Percentiles rank a stretch among this genome's conserved stretches.
These are phyloP conservation scores for Bombardia bombarda DNA, from an alignment of 495 filamentous ascomycete species.

Conservation along the genomic window DNA sequence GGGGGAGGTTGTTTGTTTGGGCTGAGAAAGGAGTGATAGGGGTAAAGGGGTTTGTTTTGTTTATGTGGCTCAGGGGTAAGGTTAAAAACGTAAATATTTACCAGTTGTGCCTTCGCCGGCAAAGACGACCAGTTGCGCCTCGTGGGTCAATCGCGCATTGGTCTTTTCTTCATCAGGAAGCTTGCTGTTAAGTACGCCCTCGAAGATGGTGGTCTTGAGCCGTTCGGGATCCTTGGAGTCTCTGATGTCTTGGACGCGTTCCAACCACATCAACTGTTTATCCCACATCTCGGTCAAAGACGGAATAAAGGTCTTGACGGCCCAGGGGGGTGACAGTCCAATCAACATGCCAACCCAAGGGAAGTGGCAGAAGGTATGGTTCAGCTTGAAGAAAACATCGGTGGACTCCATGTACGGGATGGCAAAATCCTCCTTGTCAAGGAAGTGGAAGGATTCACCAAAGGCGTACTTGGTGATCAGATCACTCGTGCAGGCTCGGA, in stretches of 20 bases:
- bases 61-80: no score
- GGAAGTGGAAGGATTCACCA: conserved; percentile 3
- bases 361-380: not conserved
- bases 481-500: conserved; percentile 7
- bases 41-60: no score
- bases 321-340: no score
- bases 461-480: conserved; percentile 11
- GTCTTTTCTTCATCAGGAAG: conserved; percentile 3
- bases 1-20: no score
- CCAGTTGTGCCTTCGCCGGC: conserved; percentile 3
- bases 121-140: conserved; percentile 6
- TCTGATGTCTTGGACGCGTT: not conserved
- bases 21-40: no score
- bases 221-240: not conserved
- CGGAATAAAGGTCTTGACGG: no score
- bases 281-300: not conserved
- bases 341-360: not conserved
- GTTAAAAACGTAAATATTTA: no score
- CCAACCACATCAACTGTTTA: conserved; percentile 3
- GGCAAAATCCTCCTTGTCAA: conserved; percentile 1
- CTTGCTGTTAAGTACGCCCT: conserved; percentile 4
- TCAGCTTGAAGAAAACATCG: conserved; percentile 3
- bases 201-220: conserved; percentile 5
- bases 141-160: not conserved
- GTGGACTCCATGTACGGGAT: not conserved